A percentile compares a stretch with the other conserved stretches of the same genome.
Evolutionary conservation across 495 filamentous ascomycete genomes (phyloP).

Genomic region (Podospora comata): DNA sequence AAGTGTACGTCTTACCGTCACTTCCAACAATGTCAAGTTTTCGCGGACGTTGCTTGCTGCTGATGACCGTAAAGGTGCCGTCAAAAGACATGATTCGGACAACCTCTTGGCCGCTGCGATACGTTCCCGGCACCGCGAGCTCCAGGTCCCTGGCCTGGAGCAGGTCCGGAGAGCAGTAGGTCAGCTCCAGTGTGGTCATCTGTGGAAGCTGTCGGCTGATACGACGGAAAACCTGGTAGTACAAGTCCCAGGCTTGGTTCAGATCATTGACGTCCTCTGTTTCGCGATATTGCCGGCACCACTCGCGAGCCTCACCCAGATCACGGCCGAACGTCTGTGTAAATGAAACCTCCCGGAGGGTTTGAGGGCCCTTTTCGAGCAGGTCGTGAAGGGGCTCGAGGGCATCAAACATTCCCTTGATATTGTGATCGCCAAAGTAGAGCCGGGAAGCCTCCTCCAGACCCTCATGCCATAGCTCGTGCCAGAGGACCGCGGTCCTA

Average conservation of each 20-base stretch:
- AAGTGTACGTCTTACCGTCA: conserved; percentile 81
- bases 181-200: conserved; percentile 85
- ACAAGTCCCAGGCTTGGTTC: conserved; percentile 97
- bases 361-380: conserved; percentile 86
- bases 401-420: conserved; percentile 92
- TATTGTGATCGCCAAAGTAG: conserved; percentile 91
- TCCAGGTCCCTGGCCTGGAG: conserved; percentile 79
- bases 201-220: conserved; percentile 92
- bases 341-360: conserved; percentile 91
- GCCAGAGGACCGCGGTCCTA: conserved; percentile 93
- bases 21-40: conserved; percentile 85
- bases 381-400: conserved; percentile 87
- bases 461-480: conserved; percentile 98
- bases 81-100: conserved; percentile 88
- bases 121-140: conserved; percentile 90
- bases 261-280: conserved; percentile 88
- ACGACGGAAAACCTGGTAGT: conserved; percentile 94
- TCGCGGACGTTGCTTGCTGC: conserved; percentile 91
- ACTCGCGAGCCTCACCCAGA: conserved; percentile 88
- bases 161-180: conserved; percentile 92
- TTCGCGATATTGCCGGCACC: conserved; percentile 84
- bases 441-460: conserved; percentile 92
- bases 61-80: conserved; percentile 82
- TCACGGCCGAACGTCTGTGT: conserved; percentile 97
- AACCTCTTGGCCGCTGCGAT: conserved; percentile 80